These are phyloP conservation scores for Sinapis alba DNA, from an alignment of 441 rosid genomes.

Conservation along the genomic window DNA sequence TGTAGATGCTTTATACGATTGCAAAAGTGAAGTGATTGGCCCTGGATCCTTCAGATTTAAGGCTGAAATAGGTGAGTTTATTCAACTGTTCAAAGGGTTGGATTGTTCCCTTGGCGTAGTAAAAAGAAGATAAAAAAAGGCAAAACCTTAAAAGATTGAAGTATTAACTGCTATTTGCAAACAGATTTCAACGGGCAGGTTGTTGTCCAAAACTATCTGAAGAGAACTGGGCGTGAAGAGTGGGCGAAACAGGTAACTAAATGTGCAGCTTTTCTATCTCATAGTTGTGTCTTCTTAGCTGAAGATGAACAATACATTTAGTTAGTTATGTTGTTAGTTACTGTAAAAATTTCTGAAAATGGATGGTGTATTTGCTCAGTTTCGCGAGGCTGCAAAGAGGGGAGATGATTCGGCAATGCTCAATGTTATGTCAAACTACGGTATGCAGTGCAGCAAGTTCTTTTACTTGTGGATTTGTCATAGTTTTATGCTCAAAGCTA, in stretches of 20 bases:
- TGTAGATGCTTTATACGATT: slow-evolving; percentile 96
- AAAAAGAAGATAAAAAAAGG: not conserved
- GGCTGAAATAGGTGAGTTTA: slow-evolving; percentile 91
- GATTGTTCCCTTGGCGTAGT: slow-evolving; percentile 8
- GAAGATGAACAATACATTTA: not conserved
- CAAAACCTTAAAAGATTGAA: not conserved
- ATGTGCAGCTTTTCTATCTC: not conserved
- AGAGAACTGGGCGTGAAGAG: slow-evolving; percentile 83
- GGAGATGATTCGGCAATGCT: slow-evolving; percentile 71
- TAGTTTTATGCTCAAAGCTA: not conserved
- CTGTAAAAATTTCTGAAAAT: not conserved
- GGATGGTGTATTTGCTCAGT: slow-evolving; percentile 49
- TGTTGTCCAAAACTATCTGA: slow-evolving; percentile 87
- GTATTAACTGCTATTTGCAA: slow-evolving; percentile 32
- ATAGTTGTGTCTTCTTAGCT: not conserved
- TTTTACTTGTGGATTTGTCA: not conserved
- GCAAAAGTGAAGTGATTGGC: slow-evolving; percentile 99
- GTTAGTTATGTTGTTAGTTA: not conserved
- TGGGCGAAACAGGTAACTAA: slow-evolving; percentile 87
- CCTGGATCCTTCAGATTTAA: slow-evolving; percentile 98
- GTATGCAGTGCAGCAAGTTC: slow-evolving; percentile 45
- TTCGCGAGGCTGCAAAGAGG: slow-evolving; percentile 69
- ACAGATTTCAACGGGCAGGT: slow-evolving; percentile 94
- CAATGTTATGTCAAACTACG: slow-evolving; percentile 83
- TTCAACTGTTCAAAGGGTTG: slow-evolving; percentile 12